Evolutionary conservation across 2,329 filamentous ascomycete species (phyloP), one percentile per base, ranked within the genome.

Genomic region (Monosporascus sp.): DNA sequence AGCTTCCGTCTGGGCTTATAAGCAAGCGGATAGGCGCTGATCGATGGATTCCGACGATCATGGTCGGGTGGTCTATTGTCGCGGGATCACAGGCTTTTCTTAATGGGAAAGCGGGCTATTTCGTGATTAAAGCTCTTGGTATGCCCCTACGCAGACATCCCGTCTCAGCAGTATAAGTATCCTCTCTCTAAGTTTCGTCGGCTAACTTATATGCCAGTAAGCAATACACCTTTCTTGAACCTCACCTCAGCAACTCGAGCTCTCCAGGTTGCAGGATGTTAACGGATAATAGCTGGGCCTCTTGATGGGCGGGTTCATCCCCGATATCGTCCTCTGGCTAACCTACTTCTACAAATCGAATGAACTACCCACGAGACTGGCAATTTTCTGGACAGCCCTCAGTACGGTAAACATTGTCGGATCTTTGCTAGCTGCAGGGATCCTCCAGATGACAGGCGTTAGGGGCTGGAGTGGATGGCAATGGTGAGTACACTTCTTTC

Each of bases 341-440:
- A 85, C 82, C 3, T 91, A 91, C 67, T 92, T 87, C 69, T 92
- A 90, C 71, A 90, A 82, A 46, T 82, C 82, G 0, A 77, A 77
- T 50, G 88, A 91, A 65, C 73, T 92, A 0, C 86, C 87, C 0
- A 77, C 80, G 11, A 79, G 88, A 1, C 71, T 91, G 18, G 81
- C 82, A 59, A 82, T 77, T 67, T 90, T 90, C 71, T 91, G 87
- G 88, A 82, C 83, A 0, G 78, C 85, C 0, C 82, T 87, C 14
- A 79, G 79, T 53, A 74, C 74, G 0, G 79, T 79, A 0, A 74
- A 79, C 41, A 81, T 85, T 35, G 60, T 80, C 11, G 74, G 74
- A 0, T 76, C 79, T 0, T 77, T 82, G 50, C 63, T 82, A 7
- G 80, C 80, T 1, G 81, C 75, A 44, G 80, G 77, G 0, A 75